Conservation (phyloP, 225 moss, liverwort and hornwort genomes). For the Polytrichum commune region DNA sequence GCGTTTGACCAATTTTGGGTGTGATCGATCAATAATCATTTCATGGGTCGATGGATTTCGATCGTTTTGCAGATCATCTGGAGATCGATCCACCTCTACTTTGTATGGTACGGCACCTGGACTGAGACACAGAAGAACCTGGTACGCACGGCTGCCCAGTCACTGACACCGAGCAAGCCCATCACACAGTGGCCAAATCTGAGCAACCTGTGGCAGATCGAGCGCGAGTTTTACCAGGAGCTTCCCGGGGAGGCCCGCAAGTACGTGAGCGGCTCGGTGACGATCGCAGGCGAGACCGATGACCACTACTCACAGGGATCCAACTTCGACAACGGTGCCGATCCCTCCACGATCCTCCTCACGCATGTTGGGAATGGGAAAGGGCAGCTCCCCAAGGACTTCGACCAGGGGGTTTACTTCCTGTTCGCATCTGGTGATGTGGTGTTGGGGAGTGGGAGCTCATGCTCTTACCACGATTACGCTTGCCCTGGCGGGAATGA, state of each 20-base stretch:
- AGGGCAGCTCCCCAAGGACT: neutral
- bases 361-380: neutral
- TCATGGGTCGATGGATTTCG: no score
- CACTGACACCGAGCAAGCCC: neutral
- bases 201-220: neutral
- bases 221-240: neutral
- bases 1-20: no score
- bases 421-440: neutral
- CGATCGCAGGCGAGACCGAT: neutral
- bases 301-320: neutral
- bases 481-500: no score
- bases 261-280: neutral
- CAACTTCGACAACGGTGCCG: neutral
- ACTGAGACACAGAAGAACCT: neutral
- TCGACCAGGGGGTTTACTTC: conserved; percentile 2
- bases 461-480: neutral
- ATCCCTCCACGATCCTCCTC: neutral
- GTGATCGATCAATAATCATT: no score
- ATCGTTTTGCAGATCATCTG: neutral
- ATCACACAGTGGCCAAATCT: conserved; percentile 2
- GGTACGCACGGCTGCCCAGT: neutral
- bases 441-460: neutral
- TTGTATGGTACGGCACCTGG: conserved; percentile 3
- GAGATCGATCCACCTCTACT: conserved; percentile 1
- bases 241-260: neutral